Conservation (phyloP, 2,329 filamentous ascomycete species). For the Triangularia verruculosa region DNA sequence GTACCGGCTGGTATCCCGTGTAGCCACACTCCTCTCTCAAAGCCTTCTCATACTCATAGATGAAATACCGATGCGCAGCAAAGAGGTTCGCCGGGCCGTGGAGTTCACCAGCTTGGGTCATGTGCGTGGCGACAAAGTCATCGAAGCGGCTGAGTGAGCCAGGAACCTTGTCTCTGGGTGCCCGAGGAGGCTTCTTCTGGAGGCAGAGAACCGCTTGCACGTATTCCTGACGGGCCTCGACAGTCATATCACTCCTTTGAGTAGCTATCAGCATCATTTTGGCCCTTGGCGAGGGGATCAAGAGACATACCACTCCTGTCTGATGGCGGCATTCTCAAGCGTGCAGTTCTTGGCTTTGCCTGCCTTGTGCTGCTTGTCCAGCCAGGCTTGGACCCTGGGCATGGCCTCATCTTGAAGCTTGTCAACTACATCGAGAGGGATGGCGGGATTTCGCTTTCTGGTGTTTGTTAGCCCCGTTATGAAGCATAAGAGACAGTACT, state of each 20-base stretch:
- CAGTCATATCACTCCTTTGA: constrained; percentile 28
- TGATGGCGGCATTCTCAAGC: constrained; percentile 29
- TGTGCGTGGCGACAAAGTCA: constrained; percentile 36
- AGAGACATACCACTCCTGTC: constrained; percentile 29
- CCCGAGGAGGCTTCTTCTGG: constrained; percentile 28
- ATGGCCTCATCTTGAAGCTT: constrained; percentile 29
- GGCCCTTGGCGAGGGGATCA: neutral
- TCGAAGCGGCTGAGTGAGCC: constrained; percentile 32
- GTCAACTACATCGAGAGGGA: constrained; percentile 32
- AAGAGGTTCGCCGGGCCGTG: constrained; percentile 31
- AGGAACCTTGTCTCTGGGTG: constrained; percentile 26
- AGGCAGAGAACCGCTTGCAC: constrained; percentile 29
- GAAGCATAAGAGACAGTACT: neutral
- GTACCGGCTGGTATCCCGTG: constrained; percentile 32
- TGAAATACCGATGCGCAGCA: constrained; percentile 34
- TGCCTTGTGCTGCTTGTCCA: constrained; percentile 29
- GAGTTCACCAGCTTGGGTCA: constrained; percentile 29
- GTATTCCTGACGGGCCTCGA: constrained; percentile 28
- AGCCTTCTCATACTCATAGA: constrained; percentile 33
- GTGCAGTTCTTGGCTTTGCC: constrained; percentile 31
- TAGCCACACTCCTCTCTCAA: constrained; percentile 37
- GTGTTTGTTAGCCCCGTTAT: neutral
- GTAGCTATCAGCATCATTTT: neutral
- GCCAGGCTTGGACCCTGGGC: constrained; percentile 30
- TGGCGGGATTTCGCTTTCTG: constrained; percentile 27